Conservation (phyloP, 495 filamentous ascomycete species). For the Xylaria palmicola region DNA sequence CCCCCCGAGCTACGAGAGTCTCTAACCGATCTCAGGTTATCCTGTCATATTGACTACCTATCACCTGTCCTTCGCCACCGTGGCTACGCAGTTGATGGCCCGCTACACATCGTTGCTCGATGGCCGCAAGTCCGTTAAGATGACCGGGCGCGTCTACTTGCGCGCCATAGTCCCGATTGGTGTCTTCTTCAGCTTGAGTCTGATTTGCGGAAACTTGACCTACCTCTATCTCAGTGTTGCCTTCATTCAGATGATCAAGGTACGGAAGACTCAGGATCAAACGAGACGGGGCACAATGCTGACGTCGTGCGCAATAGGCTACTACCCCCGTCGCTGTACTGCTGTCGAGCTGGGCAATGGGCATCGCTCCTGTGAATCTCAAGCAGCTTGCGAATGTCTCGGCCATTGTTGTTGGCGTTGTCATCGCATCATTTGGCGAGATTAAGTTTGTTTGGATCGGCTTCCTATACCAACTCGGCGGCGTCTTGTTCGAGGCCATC, state of each 20-base stretch:
- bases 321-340: conserved; percentile 90
- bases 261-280: conserved; percentile 6
- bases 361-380: conserved; percentile 71
- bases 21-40: conserved; percentile 47
- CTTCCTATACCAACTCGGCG: conserved; percentile 81
- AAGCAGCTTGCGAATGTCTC: conserved; percentile 83
- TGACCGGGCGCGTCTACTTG: conserved; percentile 88
- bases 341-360: conserved; percentile 78
- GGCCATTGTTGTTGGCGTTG: conserved; percentile 83
- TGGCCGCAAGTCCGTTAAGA: conserved; percentile 85
- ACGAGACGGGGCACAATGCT: conserved; percentile 14
- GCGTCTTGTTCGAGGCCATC: conserved; percentile 86
- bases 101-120: conserved; percentile 83
- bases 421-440: conserved; percentile 88
- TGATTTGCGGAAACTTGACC: conserved; percentile 93
- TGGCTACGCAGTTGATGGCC: conserved; percentile 88
- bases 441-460: conserved; percentile 87
- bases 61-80: conserved; percentile 83
- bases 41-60: conserved; percentile 86
- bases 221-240: conserved; percentile 90
- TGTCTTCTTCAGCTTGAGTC: conserved; percentile 85
- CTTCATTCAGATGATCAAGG: conserved; percentile 98
- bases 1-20: conserved; percentile 11
- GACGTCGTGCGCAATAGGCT: conserved; percentile 53
- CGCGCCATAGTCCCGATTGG: conserved; percentile 92